Percentiles rank a stretch among this genome's conserved stretches.
Evolutionary conservation across 2,329 filamentous ascomycete species (phyloP).

Genomic region (Passalora sequoiae): DNA sequence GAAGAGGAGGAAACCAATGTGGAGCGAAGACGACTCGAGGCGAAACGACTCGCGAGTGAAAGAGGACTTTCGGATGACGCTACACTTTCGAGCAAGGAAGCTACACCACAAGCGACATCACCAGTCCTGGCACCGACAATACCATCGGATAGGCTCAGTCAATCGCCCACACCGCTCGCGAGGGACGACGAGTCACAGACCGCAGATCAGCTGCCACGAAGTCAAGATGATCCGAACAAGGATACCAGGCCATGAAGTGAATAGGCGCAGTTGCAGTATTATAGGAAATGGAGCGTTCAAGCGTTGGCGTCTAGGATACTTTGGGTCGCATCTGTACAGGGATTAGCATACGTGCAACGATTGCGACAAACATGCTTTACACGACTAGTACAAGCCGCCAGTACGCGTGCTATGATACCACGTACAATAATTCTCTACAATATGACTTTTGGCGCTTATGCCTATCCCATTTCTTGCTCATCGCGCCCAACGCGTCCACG

Average conservation of each 20-base stretch:
- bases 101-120: conserved; percentile 15
- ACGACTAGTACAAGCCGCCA: too few relatives aligned
- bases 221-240: conserved; percentile 3
- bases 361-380: too few relatives aligned
- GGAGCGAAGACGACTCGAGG: conserved; percentile 50
- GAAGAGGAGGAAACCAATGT: conserved; percentile 54
- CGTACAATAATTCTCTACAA: too few relatives aligned
- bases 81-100: conserved; percentile 26
- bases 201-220: conserved; percentile 4
- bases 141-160: conserved; percentile 19
- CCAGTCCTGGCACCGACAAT: background rate
- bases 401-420: too few relatives aligned
- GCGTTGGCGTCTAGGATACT: too few relatives aligned
- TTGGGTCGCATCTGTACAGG: too few relatives aligned
- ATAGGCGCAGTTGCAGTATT: background rate
- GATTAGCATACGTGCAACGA: too few relatives aligned
- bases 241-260: conserved; percentile 4
- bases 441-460: too few relatives aligned
- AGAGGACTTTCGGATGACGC: conserved; percentile 43
- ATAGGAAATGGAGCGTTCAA: conserved; percentile 13
- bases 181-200: conserved; percentile 27
- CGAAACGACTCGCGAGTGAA: conserved; percentile 50
- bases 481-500: too few relatives aligned
- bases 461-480: too few relatives aligned
- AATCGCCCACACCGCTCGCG: conserved; percentile 23